Percentiles rank a stretch among this genome's conserved stretches.
These are phyloP conservation scores for Terana coerulea DNA, from an alignment of 768 basidiomycete species.

Conservation along the genomic window DNA sequence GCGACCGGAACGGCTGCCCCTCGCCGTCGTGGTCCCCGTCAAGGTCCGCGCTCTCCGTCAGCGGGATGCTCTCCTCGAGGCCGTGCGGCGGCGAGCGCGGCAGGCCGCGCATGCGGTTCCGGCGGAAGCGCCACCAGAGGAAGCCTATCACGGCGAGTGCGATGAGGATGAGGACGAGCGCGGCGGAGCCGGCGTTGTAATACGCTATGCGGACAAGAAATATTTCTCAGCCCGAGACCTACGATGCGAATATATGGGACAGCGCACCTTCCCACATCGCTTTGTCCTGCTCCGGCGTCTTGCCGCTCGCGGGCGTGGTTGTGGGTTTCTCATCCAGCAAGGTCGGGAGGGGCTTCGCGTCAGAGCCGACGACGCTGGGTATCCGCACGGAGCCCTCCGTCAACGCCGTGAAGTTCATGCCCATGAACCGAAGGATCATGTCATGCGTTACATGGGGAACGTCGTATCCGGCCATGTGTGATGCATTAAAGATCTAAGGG, in stretches of 20 bases:
- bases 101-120: constrained; percentile 36
- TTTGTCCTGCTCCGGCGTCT: constrained; percentile 73
- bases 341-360: constrained; percentile 61
- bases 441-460: constrained; percentile 87
- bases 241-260: not conserved
- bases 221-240: too few species aligned
- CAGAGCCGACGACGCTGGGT: constrained; percentile 74
- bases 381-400: constrained; percentile 78
- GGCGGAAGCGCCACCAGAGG: constrained; percentile 73
- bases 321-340: constrained; percentile 38
- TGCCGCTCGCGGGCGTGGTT: constrained; percentile 38
- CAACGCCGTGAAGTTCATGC: constrained; percentile 79
- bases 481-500: constrained; percentile 84
- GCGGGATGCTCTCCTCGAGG: constrained; percentile 69
- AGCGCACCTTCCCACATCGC: constrained; percentile 89
- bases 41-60: constrained; percentile 36
- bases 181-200: constrained; percentile 89
- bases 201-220: constrained; percentile 53
- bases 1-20: constrained; percentile 6
- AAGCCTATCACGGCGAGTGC: constrained; percentile 64
- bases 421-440: constrained; percentile 99
- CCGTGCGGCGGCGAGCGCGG: constrained; percentile 33
- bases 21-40: constrained; percentile 2
- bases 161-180: constrained; percentile 77
- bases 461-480: constrained; percentile 94